A percentile compares a stretch with the other conserved stretches of the same genome.
These are phyloP conservation scores for Sporothrix protearum DNA, from an alignment of 2,329 filamentous ascomycete species.

Conservation along the genomic window DNA sequence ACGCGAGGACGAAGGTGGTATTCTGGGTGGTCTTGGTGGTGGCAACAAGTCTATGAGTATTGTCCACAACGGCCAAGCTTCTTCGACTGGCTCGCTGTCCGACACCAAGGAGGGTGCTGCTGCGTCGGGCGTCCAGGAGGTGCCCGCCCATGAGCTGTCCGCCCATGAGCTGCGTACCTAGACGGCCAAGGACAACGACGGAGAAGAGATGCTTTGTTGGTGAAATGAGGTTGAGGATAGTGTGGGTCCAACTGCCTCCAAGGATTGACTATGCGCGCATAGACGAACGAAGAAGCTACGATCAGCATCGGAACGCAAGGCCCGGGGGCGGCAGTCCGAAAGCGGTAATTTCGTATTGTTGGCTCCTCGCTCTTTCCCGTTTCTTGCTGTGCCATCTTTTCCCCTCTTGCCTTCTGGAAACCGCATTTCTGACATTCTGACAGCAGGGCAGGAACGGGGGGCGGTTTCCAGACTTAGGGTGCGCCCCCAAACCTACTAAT, in stretches of 20 bases:
- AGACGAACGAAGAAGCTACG: not conserved
- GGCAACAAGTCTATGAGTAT: not conserved
- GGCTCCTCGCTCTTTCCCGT: not conserved
- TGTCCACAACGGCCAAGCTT: not conserved
- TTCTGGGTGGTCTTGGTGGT: not conserved
- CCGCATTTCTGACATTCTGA: conserved; percentile 1
- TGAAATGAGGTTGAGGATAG: not conserved
- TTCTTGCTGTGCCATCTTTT: not conserved
- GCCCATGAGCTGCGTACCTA: not conserved
- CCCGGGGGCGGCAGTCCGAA: conserved; percentile 10
- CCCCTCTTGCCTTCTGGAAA: not conserved
- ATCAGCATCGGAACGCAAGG: not conserved
- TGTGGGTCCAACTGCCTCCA: not conserved
- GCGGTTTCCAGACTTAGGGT: not conserved
- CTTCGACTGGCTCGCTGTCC: not conserved
- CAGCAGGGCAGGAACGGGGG: not conserved
- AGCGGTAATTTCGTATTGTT: conserved; percentile 8
- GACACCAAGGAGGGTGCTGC: not conserved
- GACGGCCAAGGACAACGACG: too few relatives aligned
- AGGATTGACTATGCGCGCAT: not conserved
- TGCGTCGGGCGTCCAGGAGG: not conserved
- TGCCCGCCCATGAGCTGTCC: conserved; percentile 10
- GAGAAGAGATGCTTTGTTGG: not conserved
- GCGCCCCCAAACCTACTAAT: not conserved
- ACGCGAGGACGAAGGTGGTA: not conserved